Conservation (phyloP, 345 rosid genomes). For the Salix arbutifolia region DNA sequence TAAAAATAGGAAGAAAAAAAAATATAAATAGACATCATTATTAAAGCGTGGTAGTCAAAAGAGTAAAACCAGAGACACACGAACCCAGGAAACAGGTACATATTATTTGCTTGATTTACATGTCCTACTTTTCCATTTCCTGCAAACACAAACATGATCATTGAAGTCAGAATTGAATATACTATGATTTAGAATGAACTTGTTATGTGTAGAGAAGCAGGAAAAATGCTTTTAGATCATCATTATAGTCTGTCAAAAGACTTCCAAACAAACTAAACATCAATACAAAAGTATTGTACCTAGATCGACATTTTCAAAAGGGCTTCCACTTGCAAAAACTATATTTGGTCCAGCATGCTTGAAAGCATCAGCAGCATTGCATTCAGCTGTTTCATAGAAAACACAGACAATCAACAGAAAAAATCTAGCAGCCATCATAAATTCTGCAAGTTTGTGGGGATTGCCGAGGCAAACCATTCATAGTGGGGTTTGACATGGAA, state of each 20-base stretch:
- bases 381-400: slow-evolving; percentile 63
- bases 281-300: slow-evolving; percentile 39
- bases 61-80: slow-evolving; percentile 27
- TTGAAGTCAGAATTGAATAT: slow-evolving; percentile 4
- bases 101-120: slow-evolving; percentile 97
- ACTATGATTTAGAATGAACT: background rate
- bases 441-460: background rate
- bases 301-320: slow-evolving; percentile 76
- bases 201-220: background rate
- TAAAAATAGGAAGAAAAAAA: slow-evolving; percentile 26
- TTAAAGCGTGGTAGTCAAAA: background rate
- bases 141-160: slow-evolving; percentile 27
- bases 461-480: slow-evolving; percentile 58
- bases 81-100: slow-evolving; percentile 98
- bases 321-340: slow-evolving; percentile 97
- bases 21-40: background rate
- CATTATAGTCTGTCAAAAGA: slow-evolving; percentile 2
- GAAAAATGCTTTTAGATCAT: background rate
- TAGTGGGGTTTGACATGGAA: slow-evolving; percentile 98
- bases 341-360: slow-evolving; percentile 87
- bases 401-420: slow-evolving; percentile 20
- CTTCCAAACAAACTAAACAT: slow-evolving; percentile 11
- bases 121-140: slow-evolving; percentile 84
- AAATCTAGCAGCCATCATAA: slow-evolving; percentile 3
- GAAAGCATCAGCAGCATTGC: slow-evolving; percentile 93